These are phyloP conservation scores for Talaromyces sp. DNA, from an alignment of 2,329 filamentous ascomycete genomes.

Conservation along the genomic window DNA sequence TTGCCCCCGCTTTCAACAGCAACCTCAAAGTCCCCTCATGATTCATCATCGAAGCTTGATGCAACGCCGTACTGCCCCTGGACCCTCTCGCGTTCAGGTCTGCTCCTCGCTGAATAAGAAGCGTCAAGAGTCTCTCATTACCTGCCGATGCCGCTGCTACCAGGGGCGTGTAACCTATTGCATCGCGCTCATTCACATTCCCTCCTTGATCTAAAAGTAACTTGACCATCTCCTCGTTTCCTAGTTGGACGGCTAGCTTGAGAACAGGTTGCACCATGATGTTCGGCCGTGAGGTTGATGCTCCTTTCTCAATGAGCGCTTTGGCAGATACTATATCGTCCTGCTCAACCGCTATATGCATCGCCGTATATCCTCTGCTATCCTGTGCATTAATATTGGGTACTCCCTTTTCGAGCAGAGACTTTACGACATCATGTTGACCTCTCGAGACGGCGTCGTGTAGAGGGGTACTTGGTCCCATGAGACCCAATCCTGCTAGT, in stretches of 20 bases:
- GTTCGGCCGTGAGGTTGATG: background rate
- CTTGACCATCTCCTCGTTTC: background rate
- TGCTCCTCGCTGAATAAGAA: background rate
- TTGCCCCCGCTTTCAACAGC: background rate
- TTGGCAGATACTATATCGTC: background rate
- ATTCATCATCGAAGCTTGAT: background rate
- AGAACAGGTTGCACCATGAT: background rate
- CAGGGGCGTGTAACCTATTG: background rate
- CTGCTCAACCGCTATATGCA: background rate
- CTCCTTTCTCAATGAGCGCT: background rate
- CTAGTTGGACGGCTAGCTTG: background rate
- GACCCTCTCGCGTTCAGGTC: background rate
- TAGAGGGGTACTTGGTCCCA: background rate
- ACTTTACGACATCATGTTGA: background rate
- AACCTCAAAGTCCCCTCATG: background rate
- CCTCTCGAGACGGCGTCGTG: background rate
- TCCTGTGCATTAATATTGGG: background rate
- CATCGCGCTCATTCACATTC: constrained; percentile 2
- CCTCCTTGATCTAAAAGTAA: background rate
- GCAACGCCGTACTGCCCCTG: background rate
- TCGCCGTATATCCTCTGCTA: background rate
- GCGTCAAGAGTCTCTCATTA: background rate
- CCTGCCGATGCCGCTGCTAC: background rate
- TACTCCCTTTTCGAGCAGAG: background rate
- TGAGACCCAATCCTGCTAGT: background rate